Evolutionary conservation across 1,284 basidiomycete species (phyloP).

Genomic region (Agroathelia rolfsii): DNA sequence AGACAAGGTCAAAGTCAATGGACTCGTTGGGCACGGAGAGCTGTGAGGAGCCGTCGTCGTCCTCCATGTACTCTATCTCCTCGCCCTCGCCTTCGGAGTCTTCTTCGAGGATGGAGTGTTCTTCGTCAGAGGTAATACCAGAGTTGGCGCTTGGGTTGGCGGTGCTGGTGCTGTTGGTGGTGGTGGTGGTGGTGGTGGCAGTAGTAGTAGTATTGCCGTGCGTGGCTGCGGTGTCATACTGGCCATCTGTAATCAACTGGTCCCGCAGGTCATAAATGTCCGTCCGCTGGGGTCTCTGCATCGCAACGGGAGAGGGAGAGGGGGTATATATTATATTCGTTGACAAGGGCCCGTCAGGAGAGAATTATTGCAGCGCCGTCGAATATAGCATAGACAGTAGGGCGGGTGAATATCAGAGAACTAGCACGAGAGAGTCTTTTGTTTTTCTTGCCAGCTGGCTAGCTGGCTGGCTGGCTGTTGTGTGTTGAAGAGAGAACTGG

Average conservation of each 20-base stretch:
- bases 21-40: constrained; percentile 84
- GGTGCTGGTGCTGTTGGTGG: too few species aligned
- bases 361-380: too few species aligned
- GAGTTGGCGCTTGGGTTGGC: constrained; percentile 38
- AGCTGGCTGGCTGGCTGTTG: too few species aligned
- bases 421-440: too few species aligned
- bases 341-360: too few species aligned
- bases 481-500: too few species aligned
- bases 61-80: constrained; percentile 53
- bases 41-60: constrained; percentile 69
- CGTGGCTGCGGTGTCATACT: constrained; percentile 32
- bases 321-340: background rate
- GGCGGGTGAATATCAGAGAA: too few species aligned
- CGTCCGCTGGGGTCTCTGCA: constrained; percentile 28
- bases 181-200: too few species aligned
- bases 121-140: constrained; percentile 48
- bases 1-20: constrained; percentile 85
- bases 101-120: constrained; percentile 70
- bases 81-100: constrained; percentile 62
- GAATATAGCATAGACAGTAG: too few species aligned
- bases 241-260: constrained; percentile 53
- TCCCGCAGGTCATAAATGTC: constrained; percentile 66
- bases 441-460: too few species aligned
- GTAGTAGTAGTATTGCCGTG: constrained; percentile 46
- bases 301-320: background rate